Evolutionary conservation across 345 rosid genomes (phyloP).

Genomic region (Salix brachista): DNA sequence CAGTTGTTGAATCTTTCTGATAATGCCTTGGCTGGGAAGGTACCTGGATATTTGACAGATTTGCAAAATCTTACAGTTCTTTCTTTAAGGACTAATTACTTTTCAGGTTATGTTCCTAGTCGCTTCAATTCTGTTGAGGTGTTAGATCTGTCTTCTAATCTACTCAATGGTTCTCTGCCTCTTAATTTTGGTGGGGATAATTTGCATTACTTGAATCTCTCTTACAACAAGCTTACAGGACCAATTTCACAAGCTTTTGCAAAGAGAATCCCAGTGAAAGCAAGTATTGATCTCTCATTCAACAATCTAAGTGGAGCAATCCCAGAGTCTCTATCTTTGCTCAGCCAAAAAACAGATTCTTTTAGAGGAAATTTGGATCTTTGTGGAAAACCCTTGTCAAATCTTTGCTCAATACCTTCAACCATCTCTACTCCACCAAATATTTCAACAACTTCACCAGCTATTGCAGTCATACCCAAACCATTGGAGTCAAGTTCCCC

Average conservation of each 20-base stretch:
- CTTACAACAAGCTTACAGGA: constrained; percentile 69
- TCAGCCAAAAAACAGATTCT: constrained; percentile 50
- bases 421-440: constrained; percentile 71
- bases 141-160: constrained; percentile 80
- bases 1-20: constrained; percentile 67
- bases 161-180: constrained; percentile 65
- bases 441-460: constrained; percentile 59
- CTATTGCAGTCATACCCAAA: constrained; percentile 87
- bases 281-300: constrained; percentile 71
- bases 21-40: constrained; percentile 62
- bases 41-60: constrained; percentile 46
- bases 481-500: constrained; percentile 9
- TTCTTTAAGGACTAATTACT: constrained; percentile 59
- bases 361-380: constrained; percentile 60
- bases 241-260: constrained; percentile 56
- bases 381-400: constrained; percentile 83
- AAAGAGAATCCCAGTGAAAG: constrained; percentile 44
- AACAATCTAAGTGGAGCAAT: constrained; percentile 83
- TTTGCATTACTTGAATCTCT: constrained; percentile 59
- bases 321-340: constrained; percentile 51
- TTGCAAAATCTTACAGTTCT: constrained; percentile 55
- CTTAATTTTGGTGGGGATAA: constrained; percentile 47
- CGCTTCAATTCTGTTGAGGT: constrained; percentile 52
- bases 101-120: constrained; percentile 52
- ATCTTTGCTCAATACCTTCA: constrained; percentile 72